Evolutionary conservation across 2,329 filamentous ascomycete genomes (phyloP).

Genomic region (Botryosphaeria dothidea): DNA sequence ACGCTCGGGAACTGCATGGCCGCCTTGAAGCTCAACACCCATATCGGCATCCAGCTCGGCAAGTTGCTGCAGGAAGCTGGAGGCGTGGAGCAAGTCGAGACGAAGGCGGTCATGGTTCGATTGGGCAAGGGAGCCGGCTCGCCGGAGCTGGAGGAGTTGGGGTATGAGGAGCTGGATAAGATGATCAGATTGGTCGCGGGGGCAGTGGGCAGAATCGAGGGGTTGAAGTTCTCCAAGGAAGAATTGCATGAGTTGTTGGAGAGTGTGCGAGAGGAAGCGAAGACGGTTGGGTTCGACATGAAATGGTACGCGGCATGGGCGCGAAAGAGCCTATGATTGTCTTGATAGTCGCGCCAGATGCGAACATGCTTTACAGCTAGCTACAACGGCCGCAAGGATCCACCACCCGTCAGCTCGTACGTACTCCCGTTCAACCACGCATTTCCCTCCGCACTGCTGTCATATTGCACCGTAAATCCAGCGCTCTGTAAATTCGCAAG

Average conservation of each 20-base stretch:
- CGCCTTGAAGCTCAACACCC: not conserved
- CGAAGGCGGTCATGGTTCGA: not conserved
- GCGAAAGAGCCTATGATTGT: not conserved
- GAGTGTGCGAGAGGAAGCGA: not conserved
- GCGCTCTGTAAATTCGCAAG: not conserved
- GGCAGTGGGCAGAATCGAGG: not conserved
- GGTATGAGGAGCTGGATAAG: not conserved
- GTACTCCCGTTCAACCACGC: constrained; percentile 2
- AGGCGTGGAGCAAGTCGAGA: not conserved
- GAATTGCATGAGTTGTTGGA: not conserved
- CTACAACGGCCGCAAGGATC: not conserved
- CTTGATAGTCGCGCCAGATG: not conserved
- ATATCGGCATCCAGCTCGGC: not conserved
- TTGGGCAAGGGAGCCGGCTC: not conserved
- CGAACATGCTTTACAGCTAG: no score
- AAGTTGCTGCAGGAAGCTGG: not conserved
- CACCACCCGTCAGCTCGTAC: not conserved
- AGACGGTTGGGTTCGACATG: not conserved
- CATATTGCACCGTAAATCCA: not conserved
- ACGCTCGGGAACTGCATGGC: not conserved
- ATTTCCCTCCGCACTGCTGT: not conserved
- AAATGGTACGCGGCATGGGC: not conserved
- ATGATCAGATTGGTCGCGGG: not conserved
- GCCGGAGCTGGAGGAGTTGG: not conserved
- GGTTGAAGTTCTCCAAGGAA: not conserved